phyloP scores from a whole-genome alignment of 179 eudicot genomes.

The Beta lomatogona region DNA sequence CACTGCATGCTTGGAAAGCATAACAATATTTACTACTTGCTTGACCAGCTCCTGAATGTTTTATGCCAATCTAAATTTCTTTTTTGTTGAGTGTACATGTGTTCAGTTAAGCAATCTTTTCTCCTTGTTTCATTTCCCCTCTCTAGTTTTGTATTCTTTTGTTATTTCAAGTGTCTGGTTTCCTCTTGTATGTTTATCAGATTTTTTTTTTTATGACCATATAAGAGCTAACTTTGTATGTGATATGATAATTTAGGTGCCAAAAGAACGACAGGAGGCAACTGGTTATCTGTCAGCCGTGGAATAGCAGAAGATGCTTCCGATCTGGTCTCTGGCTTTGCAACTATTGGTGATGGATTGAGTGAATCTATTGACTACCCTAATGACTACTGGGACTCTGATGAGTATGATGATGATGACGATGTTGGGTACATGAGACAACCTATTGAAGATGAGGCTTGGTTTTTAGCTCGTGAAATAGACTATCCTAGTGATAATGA shows the following conservation, averaged over 20 bases:
- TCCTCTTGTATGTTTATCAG: slow-evolving; percentile 6
- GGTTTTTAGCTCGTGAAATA: slow-evolving; percentile 99
- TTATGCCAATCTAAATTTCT: not conserved
- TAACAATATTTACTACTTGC: slow-evolving; percentile 1
- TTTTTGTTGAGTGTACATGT: not conserved
- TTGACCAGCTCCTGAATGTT: not conserved
- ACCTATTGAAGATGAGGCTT: slow-evolving; percentile 97
- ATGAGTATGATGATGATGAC: slow-evolving; percentile 96
- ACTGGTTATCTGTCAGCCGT: slow-evolving; percentile 97
- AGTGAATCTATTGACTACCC: slow-evolving; percentile 92
- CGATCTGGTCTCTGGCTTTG: slow-evolving; percentile 94
- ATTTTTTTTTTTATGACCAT: slow-evolving; percentile 4
- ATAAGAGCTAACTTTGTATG: not conserved
- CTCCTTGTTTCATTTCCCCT: not conserved
- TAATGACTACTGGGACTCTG: slow-evolving; percentile 98
- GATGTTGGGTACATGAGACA: slow-evolving; percentile 99
- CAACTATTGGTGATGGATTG: slow-evolving; percentile 95
- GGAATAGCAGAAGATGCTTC: slow-evolving; percentile 96
- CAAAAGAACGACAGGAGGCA: slow-evolving; percentile 77
- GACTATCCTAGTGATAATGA: slow-evolving; percentile 99
- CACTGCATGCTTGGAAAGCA: not conserved
- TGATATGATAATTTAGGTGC: slow-evolving; percentile 45
- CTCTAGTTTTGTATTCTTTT: not conserved
- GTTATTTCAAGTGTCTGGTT: not conserved
- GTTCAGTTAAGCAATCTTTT: not conserved